phyloP scores from a whole-genome alignment of 2,329 filamentous ascomycete genomes.

The Neoscytalidium dimidiatum region DNA sequence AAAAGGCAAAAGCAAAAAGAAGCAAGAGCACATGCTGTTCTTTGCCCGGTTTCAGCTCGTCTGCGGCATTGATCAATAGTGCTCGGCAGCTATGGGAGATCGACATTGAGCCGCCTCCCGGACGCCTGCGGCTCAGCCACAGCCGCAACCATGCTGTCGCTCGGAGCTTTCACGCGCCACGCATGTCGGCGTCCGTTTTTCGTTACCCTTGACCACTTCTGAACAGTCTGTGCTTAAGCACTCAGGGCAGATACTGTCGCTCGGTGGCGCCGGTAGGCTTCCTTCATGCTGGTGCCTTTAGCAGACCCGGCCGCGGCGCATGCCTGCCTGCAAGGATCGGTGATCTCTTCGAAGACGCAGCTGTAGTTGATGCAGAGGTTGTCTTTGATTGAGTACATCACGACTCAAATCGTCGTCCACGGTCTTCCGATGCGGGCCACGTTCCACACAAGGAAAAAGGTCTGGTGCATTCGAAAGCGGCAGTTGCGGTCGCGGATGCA shows the following conservation, averaged over 20 bases:
- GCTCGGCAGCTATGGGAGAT: constrained; percentile 5
- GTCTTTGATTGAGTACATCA: background rate
- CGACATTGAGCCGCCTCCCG: background rate
- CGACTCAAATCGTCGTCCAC: background rate
- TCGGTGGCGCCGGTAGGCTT: background rate
- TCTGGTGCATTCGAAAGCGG: too few species aligned
- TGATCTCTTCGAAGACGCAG: background rate
- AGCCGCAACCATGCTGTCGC: background rate
- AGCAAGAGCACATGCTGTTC: background rate
- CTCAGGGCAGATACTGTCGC: constrained; percentile 7
- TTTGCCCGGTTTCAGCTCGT: background rate
- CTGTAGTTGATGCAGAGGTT: background rate
- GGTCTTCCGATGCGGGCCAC: background rate
- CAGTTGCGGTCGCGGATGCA: too few species aligned
- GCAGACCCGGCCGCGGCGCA: background rate
- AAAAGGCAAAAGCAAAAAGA: background rate
- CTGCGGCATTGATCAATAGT: background rate
- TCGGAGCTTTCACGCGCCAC: background rate
- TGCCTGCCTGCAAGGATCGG: background rate
- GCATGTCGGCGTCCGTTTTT: background rate
- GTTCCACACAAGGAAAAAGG: too few species aligned
- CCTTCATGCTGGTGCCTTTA: background rate
- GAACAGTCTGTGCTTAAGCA: background rate
- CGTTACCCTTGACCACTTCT: background rate
- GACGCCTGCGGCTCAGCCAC: background rate